Conservation (phyloP, 108 stramenopile species). For the Phaeodactylum tricornutum region DNA sequence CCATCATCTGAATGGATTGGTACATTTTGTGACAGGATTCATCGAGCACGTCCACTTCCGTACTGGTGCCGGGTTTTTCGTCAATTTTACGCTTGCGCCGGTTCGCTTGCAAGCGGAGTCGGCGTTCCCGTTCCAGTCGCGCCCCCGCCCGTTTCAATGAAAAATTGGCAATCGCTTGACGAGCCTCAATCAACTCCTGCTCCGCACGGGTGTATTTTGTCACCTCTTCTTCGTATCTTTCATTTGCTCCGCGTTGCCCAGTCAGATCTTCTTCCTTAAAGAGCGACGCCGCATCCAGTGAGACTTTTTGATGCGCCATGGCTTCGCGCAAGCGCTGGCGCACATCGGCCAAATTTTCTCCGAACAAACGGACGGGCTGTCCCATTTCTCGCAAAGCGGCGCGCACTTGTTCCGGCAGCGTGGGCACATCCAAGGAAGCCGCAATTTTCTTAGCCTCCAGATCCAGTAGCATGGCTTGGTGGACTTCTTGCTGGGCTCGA, state of each 20-base stretch:
- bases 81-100: slow-evolving; percentile 26
- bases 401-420: slow-evolving; percentile 66
- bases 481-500: slow-evolving; percentile 37
- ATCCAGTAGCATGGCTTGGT: slow-evolving; percentile 51
- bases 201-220: slow-evolving; percentile 86
- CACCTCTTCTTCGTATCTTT: slow-evolving; percentile 25
- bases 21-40: slow-evolving; percentile 42
- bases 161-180: slow-evolving; percentile 56
- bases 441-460: slow-evolving; percentile 79
- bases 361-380: slow-evolving; percentile 78
- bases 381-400: slow-evolving; percentile 52
- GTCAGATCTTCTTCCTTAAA: slow-evolving; percentile 3
- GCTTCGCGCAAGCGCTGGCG: slow-evolving; percentile 64
- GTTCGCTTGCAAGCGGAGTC: slow-evolving; percentile 13
- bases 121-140: slow-evolving; percentile 64
- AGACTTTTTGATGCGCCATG: slow-evolving; percentile 20
- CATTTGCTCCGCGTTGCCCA: slow-evolving; percentile 1
- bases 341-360: slow-evolving; percentile 83
- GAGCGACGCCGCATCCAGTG: not conserved
- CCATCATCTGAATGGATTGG: slow-evolving; percentile 40
- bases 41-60: slow-evolving; percentile 14
- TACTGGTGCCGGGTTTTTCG: slow-evolving; percentile 8
- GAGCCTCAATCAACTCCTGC: slow-evolving; percentile 63
- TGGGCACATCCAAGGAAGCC: slow-evolving; percentile 62
- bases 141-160: slow-evolving; percentile 54